These are phyloP conservation scores for Trichoderma guizhouense DNA, from an alignment of 2,329 filamentous ascomycete species.

Conservation along the genomic window DNA sequence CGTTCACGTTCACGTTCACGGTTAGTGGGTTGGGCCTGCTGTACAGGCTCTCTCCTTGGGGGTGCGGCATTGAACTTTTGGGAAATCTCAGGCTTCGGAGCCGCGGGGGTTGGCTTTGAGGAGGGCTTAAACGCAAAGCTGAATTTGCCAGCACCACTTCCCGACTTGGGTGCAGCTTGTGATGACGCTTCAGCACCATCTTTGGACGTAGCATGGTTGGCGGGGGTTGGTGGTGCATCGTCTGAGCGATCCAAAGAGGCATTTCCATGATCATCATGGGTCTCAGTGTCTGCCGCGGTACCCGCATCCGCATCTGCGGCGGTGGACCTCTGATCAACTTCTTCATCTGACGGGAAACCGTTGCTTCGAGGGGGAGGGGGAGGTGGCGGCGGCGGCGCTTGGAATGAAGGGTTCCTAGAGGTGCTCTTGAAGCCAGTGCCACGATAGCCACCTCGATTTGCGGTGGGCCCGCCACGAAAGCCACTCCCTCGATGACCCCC, in stretches of 20 bases:
- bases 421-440: slow-evolving; percentile 62
- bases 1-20: background rate
- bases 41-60: slow-evolving; percentile 38
- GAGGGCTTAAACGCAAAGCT: slow-evolving; percentile 89
- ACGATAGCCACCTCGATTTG: slow-evolving; percentile 50
- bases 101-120: slow-evolving; percentile 53
- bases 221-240: background rate
- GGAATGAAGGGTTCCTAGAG: slow-evolving; percentile 61
- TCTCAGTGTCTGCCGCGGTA: slow-evolving; percentile 18
- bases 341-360: slow-evolving; percentile 19
- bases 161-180: slow-evolving; percentile 51
- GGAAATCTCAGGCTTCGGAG: slow-evolving; percentile 63
- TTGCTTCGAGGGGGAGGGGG: slow-evolving; percentile 19
- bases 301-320: slow-evolving; percentile 19
- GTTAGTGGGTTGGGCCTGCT: slow-evolving; percentile 22
- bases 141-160: slow-evolving; percentile 62
- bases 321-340: slow-evolving; percentile 22
- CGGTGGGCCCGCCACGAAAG: slow-evolving; percentile 59
- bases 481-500: slow-evolving; percentile 50
- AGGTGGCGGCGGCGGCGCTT: slow-evolving; percentile 21
- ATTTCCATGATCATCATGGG: slow-evolving; percentile 20
- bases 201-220: slow-evolving; percentile 33
- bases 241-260: background rate
- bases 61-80: slow-evolving; percentile 66
- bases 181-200: slow-evolving; percentile 45